These are phyloP conservation scores for Brassica cretica DNA, from an alignment of 345 rosid species.

Conservation along the genomic window DNA sequence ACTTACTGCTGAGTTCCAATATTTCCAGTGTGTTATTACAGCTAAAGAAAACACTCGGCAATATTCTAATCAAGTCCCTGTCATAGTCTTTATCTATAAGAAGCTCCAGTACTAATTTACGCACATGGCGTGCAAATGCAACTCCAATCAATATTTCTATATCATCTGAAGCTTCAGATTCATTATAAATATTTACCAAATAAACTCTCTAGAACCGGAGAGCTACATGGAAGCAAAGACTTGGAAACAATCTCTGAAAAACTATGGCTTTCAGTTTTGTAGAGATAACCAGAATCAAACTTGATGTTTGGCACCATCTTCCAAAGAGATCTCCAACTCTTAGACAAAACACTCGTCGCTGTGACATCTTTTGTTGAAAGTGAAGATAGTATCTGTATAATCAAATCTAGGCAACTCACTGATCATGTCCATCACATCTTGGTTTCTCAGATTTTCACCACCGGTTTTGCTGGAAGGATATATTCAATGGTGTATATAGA, in stretches of 20 bases:
- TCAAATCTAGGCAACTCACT: constrained; percentile 14
- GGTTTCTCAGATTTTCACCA: neutral
- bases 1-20: neutral
- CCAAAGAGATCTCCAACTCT: constrained; percentile 10
- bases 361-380: neutral
- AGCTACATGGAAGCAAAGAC: neutral
- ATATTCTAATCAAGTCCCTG: no score
- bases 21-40: neutral
- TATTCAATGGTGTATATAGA: neutral
- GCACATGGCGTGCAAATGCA: constrained; percentile 12
- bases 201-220: constrained; percentile 9
- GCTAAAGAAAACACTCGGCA: neutral
- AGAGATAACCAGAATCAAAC: neutral
- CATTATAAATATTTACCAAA: neutral
- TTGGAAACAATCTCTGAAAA: constrained; percentile 1
- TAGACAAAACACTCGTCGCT: constrained; percentile 4
- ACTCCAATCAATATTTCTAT: neutral
- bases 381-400: constrained; percentile 8
- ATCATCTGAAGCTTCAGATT: neutral
- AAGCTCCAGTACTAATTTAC: neutral
- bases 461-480: neutral
- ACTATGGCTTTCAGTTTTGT: neutral
- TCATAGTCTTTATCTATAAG: neutral
- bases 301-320: neutral
- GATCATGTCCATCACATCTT: neutral